These are phyloP conservation scores for Peronosclerospora sorghi DNA, from an alignment of 352 stramenopile genomes.

Conservation along the genomic window DNA sequence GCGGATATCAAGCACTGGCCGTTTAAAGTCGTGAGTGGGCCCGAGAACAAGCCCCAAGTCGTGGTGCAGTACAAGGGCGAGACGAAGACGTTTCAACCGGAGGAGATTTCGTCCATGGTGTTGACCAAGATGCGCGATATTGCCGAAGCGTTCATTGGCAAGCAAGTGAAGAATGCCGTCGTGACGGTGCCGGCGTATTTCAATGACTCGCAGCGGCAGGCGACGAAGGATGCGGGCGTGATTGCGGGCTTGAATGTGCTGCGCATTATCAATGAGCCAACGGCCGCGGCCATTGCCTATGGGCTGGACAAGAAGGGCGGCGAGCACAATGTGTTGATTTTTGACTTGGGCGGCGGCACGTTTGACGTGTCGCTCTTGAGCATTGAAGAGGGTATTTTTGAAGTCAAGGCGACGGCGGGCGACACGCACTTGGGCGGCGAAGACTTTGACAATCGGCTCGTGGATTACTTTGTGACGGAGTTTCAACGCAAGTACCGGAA, in stretches of 20 bases:
- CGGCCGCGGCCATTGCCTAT: conserved; percentile 85
- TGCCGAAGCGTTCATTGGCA: conserved; percentile 56
- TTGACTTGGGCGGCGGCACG: conserved; percentile 92
- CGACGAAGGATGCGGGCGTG: conserved; percentile 86
- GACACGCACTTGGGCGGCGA: conserved; percentile 91
- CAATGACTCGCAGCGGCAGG: conserved; percentile 91
- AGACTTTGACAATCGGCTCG: conserved; percentile 92
- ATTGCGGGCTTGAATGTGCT: conserved; percentile 90
- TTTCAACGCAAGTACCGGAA: conserved; percentile 93
- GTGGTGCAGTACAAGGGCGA: conserved; percentile 67
- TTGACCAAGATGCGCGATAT: conserved; percentile 66
- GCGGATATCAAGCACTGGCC: conserved; percentile 61
- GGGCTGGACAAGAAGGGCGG: conserved; percentile 91
- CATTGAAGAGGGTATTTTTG: conserved; percentile 94
- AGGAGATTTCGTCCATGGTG: conserved; percentile 79
- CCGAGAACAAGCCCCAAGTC: conserved; percentile 55
- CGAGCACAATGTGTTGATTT: conserved; percentile 94
- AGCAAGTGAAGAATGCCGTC: conserved; percentile 67
- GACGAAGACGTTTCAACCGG: conserved; percentile 56
- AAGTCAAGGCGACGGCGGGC: conserved; percentile 92
- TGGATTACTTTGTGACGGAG: conserved; percentile 89
- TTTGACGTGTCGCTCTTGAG: conserved; percentile 91
- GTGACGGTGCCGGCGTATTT: conserved; percentile 96
- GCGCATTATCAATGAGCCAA: conserved; percentile 95
- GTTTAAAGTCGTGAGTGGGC: conserved; percentile 49